These are phyloP conservation scores for Heritiera fomes DNA, from an alignment of 345 rosid genomes.

Conservation along the genomic window DNA sequence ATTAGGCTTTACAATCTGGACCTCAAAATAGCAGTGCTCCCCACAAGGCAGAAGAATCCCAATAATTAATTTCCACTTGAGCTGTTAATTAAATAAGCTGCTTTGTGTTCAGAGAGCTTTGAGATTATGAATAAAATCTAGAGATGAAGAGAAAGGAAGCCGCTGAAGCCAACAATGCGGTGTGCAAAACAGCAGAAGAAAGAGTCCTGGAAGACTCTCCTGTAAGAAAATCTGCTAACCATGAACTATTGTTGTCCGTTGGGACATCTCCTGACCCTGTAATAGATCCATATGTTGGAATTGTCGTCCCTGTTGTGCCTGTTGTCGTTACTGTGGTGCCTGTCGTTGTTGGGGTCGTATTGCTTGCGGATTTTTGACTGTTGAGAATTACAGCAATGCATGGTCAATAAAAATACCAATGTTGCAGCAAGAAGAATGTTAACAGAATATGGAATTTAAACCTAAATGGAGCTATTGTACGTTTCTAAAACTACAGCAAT, in stretches of 20 bases:
- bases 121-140: constrained; percentile 13
- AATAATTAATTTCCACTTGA: background rate
- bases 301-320: constrained; percentile 7
- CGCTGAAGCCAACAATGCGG: constrained; percentile 18
- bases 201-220: constrained; percentile 39
- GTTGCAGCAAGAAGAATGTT: background rate
- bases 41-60: constrained; percentile 16
- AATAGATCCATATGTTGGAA: constrained; percentile 4
- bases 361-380: constrained; percentile 66
- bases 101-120: background rate
- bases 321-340: background rate
- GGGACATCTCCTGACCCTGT: constrained; percentile 36
- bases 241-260: constrained; percentile 28
- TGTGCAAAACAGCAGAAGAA: constrained; percentile 21
- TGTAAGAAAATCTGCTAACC: constrained; percentile 44
- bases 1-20: constrained; percentile 29
- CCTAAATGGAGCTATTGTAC: background rate
- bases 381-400: background rate
- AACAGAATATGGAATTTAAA: background rate
- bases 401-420: too few relatives aligned
- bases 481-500: constrained; percentile 2
- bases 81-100: background rate
- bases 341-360: constrained; percentile 25
- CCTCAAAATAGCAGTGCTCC: background rate
- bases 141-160: constrained; percentile 21